Conservation (phyloP, 2,329 filamentous ascomycete genomes). For the Zopfia rhizophila region DNA sequence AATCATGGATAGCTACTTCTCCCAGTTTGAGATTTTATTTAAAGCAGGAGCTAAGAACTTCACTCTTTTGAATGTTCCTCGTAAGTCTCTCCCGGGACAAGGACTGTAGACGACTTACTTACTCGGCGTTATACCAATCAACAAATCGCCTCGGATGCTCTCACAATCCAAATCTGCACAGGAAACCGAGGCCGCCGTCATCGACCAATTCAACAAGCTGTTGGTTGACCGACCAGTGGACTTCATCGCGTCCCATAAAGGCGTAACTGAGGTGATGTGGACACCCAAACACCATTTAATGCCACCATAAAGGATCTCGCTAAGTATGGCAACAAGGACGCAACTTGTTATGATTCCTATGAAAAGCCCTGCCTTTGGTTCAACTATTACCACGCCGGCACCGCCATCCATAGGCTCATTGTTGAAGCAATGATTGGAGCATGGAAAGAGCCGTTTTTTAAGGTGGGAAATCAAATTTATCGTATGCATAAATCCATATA, state of each 20-base stretch:
- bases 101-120: not conserved
- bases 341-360: constrained; percentile 55
- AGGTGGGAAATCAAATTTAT: no score
- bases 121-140: constrained; percentile 13
- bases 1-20: constrained; percentile 59
- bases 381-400: constrained; percentile 40
- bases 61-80: constrained; percentile 68
- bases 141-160: constrained; percentile 28
- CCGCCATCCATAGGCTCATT: constrained; percentile 24
- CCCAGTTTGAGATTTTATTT: constrained; percentile 60
- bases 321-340: constrained; percentile 56
- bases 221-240: constrained; percentile 38
- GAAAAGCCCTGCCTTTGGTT: constrained; percentile 60
- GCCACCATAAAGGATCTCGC: constrained; percentile 55
- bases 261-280: constrained; percentile 50
- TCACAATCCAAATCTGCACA: constrained; percentile 29
- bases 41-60: constrained; percentile 67
- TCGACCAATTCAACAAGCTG: constrained; percentile 53
- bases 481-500: no score
- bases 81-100: constrained; percentile 17
- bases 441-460: constrained; percentile 17
- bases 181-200: constrained; percentile 45
- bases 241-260: constrained; percentile 50
- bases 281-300: constrained; percentile 57
- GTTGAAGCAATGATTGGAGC: constrained; percentile 17